Percentiles rank a stretch among this genome's conserved stretches.
These are phyloP conservation scores for Nakaseomyces sp. DNA, from an alignment of 1,139 yeast species.

Conservation along the genomic window DNA sequence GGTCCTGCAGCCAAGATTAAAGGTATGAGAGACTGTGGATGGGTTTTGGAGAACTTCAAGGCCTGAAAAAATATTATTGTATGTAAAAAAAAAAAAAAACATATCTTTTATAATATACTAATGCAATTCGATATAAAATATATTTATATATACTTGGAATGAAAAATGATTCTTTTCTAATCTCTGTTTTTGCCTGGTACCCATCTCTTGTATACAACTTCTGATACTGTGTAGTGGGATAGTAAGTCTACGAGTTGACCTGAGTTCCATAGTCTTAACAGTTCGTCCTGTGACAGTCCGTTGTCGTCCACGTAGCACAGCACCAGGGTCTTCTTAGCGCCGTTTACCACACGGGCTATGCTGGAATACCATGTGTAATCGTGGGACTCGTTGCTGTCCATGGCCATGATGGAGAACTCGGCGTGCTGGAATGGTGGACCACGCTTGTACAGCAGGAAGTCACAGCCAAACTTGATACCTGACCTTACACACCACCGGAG, in stretches of 20 bases:
- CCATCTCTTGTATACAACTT: constrained; percentile 71
- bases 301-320: constrained; percentile 58
- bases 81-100: too few relatives aligned
- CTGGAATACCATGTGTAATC: constrained; percentile 39
- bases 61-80: too few relatives aligned
- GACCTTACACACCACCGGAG: constrained; percentile 92
- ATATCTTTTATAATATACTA: too few relatives aligned
- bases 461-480: constrained; percentile 87
- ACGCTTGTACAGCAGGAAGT: constrained; percentile 66
- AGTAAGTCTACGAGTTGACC: constrained; percentile 34
- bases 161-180: constrained; percentile 33
- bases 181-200: constrained; percentile 76
- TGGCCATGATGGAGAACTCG: constrained; percentile 58
- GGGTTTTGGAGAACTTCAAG: constrained; percentile 39
- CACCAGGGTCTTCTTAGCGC: constrained; percentile 73
- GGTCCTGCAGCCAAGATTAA: constrained; percentile 47
- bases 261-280: constrained; percentile 17
- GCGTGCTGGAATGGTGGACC: constrained; percentile 98
- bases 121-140: not conserved
- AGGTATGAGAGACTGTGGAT: constrained; percentile 64
- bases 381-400: constrained; percentile 36
- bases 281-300: constrained; percentile 26
- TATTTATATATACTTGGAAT: not conserved
- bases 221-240: constrained; percentile 41
- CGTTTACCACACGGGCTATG: constrained; percentile 71